Percentiles rank a stretch among this genome's conserved stretches.
These are phyloP conservation scores for Botryotinia narcissicola DNA, from an alignment of 2,329 filamentous ascomycete species.

Conservation along the genomic window DNA sequence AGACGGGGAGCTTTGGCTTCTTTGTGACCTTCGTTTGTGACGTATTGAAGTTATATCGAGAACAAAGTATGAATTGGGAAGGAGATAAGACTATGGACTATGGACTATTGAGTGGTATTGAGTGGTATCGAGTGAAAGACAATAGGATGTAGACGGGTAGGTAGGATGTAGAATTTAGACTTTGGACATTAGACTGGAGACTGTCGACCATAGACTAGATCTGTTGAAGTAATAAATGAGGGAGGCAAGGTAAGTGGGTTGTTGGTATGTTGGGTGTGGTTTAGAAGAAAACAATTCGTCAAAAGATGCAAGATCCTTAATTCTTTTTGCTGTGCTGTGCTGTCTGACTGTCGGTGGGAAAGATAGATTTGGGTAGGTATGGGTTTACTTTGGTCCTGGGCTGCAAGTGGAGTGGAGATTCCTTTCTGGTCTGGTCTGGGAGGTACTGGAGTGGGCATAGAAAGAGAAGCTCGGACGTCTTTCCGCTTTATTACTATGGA, in stretches of 20 bases:
- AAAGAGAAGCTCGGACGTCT: slow-evolving; percentile 30
- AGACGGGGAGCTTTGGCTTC: background rate
- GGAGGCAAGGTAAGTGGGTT: slow-evolving; percentile 2
- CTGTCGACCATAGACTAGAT: background rate
- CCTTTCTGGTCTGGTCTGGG: slow-evolving; percentile 15
- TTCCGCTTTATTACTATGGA: slow-evolving; percentile 14
- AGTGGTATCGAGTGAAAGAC: background rate
- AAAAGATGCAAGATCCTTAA: slow-evolving; percentile 20
- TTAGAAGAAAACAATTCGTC: slow-evolving; percentile 23
- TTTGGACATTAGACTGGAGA: background rate
- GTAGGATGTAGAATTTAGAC: background rate
- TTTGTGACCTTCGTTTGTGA: slow-evolving; percentile 6
- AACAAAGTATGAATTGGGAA: background rate
- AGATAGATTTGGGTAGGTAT: slow-evolving; percentile 15
- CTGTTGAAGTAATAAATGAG: background rate
- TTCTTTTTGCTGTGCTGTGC: slow-evolving; percentile 19
- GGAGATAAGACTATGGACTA: background rate
- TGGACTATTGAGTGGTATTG: background rate
- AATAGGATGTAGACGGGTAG: background rate
- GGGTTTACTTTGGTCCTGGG: slow-evolving; percentile 21
- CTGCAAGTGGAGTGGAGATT: slow-evolving; percentile 30
- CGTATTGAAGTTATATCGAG: slow-evolving; percentile 4
- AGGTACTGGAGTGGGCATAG: background rate
- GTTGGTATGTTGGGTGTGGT: slow-evolving; percentile 4
- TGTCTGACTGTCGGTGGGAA: slow-evolving; percentile 22